phyloP scores from a whole-genome alignment of 202 grass and related monocot genomes.

The Cymbopogon flexuosus region DNA sequence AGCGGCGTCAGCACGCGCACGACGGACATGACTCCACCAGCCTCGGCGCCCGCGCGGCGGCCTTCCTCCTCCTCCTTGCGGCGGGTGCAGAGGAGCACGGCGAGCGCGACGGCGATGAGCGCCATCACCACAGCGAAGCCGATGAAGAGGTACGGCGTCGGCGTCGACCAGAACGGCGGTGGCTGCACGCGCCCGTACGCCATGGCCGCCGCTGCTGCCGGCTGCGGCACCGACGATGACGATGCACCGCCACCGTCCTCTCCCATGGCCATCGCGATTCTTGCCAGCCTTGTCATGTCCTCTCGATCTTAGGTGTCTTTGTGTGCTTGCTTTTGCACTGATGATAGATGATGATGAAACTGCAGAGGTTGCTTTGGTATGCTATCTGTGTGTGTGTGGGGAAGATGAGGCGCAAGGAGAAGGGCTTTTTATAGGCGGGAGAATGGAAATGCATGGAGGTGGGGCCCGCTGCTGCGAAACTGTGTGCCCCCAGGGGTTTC shows the following conservation, averaged over 20 bases:
- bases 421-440: slow-evolving; percentile 14
- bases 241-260: not conserved
- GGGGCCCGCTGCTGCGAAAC: slow-evolving; percentile 20
- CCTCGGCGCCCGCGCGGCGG: not conserved
- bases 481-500: slow-evolving; percentile 10
- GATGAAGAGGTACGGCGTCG: slow-evolving; percentile 56
- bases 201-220: not conserved
- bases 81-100: slow-evolving; percentile 47
- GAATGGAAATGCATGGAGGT: slow-evolving; percentile 17
- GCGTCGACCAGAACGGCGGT: slow-evolving; percentile 53
- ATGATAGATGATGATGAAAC: not conserved
- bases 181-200: not conserved
- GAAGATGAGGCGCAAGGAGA: not conserved
- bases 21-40: not conserved
- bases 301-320: not conserved
- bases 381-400: not conserved
- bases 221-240: not conserved
- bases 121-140: slow-evolving; percentile 47
- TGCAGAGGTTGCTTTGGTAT: not conserved
- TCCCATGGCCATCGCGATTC: not conserved
- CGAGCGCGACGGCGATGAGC: slow-evolving; percentile 48
- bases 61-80: slow-evolving; percentile 2
- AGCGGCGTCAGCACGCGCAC: slow-evolving; percentile 41
- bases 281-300: not conserved
- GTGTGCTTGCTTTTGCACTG: not conserved